Conservation (phyloP, 1,284 basidiomycete genomes). For the Ganoderma boninense region DNA sequence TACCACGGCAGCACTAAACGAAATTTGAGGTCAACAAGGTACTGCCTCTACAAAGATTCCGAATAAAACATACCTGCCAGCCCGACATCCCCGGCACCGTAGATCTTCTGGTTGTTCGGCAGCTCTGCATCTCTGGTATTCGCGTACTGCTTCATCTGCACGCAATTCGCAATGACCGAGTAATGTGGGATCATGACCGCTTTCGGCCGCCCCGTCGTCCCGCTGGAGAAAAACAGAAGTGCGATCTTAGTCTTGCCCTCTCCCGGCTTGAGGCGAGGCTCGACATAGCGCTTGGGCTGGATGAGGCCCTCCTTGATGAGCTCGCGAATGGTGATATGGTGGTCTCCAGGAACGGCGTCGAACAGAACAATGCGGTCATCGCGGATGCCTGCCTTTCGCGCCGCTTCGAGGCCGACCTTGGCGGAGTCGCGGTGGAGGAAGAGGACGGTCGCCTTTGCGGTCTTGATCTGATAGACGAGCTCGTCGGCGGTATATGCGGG, state of each 20-base stretch:
- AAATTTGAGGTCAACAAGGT: not conserved
- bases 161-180: constrained; percentile 70
- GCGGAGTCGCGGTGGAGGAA: constrained; percentile 65
- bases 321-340: constrained; percentile 54
- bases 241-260: constrained; percentile 77
- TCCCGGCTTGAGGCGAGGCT: constrained; percentile 61
- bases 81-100: constrained; percentile 61
- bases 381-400: constrained; percentile 60
- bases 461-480: constrained; percentile 66
- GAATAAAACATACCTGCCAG: constrained; percentile 41
- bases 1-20: constrained; percentile 46
- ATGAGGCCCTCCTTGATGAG: constrained; percentile 62
- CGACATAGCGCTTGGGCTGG: constrained; percentile 52
- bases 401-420: constrained; percentile 57
- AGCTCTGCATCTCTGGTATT: constrained; percentile 34
- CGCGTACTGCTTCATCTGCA: constrained; percentile 65
- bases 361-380: constrained; percentile 64
- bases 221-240: constrained; percentile 81
- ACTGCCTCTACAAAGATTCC: not conserved
- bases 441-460: constrained; percentile 63
- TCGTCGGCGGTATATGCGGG: constrained; percentile 76
- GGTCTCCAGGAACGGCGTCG: constrained; percentile 37
- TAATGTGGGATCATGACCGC: constrained; percentile 43
- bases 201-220: constrained; percentile 87
- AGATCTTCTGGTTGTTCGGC: constrained; percentile 44